Percentiles rank a stretch among this genome's conserved stretches.
These are phyloP conservation scores for Zymoseptoria passerinii DNA, from an alignment of 2,329 filamentous ascomycete genomes.

Conservation along the genomic window DNA sequence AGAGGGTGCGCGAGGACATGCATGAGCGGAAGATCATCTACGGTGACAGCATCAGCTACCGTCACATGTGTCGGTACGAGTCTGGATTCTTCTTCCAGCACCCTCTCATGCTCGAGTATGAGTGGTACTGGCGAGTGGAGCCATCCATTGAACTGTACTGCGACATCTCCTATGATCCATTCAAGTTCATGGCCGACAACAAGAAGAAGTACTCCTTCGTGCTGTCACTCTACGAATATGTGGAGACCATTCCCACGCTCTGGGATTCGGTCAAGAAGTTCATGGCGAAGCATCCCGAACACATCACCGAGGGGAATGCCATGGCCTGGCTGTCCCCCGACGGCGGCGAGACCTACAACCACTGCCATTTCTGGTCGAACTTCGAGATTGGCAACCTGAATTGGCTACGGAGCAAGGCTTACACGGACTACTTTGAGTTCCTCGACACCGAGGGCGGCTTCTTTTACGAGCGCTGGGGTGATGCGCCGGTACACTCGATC, in stretches of 20 bases:
- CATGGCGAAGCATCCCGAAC: slow-evolving; percentile 80
- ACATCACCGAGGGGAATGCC: slow-evolving; percentile 74
- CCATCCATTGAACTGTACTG: slow-evolving; percentile 94
- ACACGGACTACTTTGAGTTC: slow-evolving; percentile 81
- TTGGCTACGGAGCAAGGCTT: slow-evolving; percentile 84
- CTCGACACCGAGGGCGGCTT: slow-evolving; percentile 90
- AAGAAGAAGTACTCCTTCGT: slow-evolving; percentile 98
- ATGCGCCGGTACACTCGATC: slow-evolving; percentile 97
- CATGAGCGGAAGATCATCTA: slow-evolving; percentile 92
- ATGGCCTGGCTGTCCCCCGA: slow-evolving; percentile 91
- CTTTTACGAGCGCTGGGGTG: slow-evolving; percentile 98
- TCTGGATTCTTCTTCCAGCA: slow-evolving; percentile 99
- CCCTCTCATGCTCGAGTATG: slow-evolving; percentile 85
- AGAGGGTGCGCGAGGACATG: slow-evolving; percentile 90
- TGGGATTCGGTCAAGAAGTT: slow-evolving; percentile 96
- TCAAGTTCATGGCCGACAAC: slow-evolving; percentile 92
- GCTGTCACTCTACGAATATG: slow-evolving; percentile 90
- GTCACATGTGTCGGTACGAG: slow-evolving; percentile 99
- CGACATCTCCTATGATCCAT: slow-evolving; percentile 90
- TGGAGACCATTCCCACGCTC: slow-evolving; percentile 88
- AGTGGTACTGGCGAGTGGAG: slow-evolving; percentile 99
- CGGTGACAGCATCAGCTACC: slow-evolving; percentile 91
- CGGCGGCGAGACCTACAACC: slow-evolving; percentile 84
- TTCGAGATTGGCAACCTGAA: slow-evolving; percentile 93
- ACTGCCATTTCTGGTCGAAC: slow-evolving; percentile 99